A percentile compares a stretch with the other conserved stretches of the same genome.
Evolutionary conservation across 129 eudicot genomes (phyloP).

Genomic region (Calendula officinalis): DNA sequence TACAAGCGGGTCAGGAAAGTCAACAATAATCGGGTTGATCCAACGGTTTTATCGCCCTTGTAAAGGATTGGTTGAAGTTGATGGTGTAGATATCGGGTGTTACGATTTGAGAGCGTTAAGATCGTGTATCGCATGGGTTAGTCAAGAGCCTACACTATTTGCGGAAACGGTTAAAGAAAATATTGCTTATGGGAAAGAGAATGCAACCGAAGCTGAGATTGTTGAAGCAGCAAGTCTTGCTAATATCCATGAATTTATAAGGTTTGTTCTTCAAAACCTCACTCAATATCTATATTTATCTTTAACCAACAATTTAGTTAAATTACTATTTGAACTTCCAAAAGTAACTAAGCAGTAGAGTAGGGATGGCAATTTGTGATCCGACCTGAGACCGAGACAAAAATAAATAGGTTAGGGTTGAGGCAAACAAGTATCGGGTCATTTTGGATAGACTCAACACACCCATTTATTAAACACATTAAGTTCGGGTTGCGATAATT

Average conservation of each 20-base stretch:
- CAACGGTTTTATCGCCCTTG: constrained; percentile 51
- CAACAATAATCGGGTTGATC: constrained; percentile 44
- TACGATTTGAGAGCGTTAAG: constrained; percentile 41
- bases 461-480: no score
- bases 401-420: no score
- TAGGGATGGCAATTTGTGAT: no score
- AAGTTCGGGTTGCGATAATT: no score
- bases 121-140: constrained; percentile 44
- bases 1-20: constrained; percentile 57
- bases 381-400: no score
- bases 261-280: constrained; percentile 15
- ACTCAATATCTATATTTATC: constrained; percentile 1
- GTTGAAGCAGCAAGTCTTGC: constrained; percentile 48
- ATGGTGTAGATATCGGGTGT: constrained; percentile 41
- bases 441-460: no score
- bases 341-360: neutral
- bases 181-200: constrained; percentile 38
- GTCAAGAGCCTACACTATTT: constrained; percentile 56
- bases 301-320: neutral
- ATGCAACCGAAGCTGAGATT: constrained; percentile 40
- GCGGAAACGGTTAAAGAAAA: constrained; percentile 45
- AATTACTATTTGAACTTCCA: neutral
- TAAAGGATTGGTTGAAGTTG: constrained; percentile 44
- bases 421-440: no score
- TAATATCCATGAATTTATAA: constrained; percentile 48